These are phyloP conservation scores for Salix brachista DNA, from an alignment of 345 rosid species.

Conservation along the genomic window DNA sequence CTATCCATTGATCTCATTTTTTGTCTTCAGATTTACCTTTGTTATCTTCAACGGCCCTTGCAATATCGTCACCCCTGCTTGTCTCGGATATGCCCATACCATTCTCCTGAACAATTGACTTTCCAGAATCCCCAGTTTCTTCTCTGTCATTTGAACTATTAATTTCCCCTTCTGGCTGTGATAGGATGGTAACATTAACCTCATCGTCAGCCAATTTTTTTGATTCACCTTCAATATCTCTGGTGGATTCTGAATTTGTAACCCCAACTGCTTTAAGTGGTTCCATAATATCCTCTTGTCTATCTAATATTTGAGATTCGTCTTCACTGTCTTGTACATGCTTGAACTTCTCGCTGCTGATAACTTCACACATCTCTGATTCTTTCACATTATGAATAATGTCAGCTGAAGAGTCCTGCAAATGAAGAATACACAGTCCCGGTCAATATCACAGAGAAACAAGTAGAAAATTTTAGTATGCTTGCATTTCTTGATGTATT, in stretches of 20 bases:
- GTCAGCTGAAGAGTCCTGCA: conserved; percentile 14
- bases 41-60: not conserved
- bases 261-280: not conserved
- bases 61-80: not conserved
- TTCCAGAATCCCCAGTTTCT: not conserved
- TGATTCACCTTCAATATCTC: conserved; percentile 3
- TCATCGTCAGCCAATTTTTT: conserved; percentile 3
- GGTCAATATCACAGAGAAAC: not conserved
- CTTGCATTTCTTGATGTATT: too few species aligned
- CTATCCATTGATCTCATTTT: not conserved
- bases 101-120: not conserved
- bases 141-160: not conserved
- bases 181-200: not conserved
- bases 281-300: conserved; percentile 7
- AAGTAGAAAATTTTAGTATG: too few species aligned
- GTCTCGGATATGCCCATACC: not conserved
- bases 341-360: conserved; percentile 7
- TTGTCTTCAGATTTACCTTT: not conserved
- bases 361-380: not conserved
- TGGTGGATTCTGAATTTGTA: not conserved
- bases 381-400: conserved; percentile 3
- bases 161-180: not conserved
- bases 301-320: conserved; percentile 1
- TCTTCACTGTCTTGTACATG: conserved; percentile 4
- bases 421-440: conserved; percentile 12